Conservation (phyloP, 768 basidiomycete species). For the Calocera viscosa region DNA sequence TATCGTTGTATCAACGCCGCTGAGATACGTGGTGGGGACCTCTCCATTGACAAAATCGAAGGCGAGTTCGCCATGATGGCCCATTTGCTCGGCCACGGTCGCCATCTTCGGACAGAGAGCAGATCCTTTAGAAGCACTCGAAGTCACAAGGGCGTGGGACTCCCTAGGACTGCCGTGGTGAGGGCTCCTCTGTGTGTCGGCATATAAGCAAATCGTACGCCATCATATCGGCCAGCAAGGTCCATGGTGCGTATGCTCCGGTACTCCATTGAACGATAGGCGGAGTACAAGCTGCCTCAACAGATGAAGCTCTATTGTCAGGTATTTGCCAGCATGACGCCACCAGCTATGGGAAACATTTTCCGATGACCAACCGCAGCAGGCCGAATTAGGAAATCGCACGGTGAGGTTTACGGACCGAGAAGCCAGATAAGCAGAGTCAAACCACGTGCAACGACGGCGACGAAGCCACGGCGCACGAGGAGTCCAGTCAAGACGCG, state of each 20-base stretch:
- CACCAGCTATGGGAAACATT: not conserved
- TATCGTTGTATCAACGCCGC: not conserved
- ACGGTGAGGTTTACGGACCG: not conserved
- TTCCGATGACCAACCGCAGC: slow-evolving; percentile 1
- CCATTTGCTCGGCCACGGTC: not conserved
- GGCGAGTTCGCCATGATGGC: not conserved
- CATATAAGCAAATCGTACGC: not conserved
- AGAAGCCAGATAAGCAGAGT: not conserved
- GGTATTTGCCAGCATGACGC: not conserved
- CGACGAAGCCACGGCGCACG: not conserved
- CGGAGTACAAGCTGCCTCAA: not conserved
- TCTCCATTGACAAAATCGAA: not conserved
- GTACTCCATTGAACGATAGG: not conserved
- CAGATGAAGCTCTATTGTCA: not conserved
- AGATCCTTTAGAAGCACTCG: not conserved
- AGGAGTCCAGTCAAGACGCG: not conserved
- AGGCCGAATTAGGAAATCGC: not conserved
- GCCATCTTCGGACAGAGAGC: not conserved
- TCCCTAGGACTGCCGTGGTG: not conserved
- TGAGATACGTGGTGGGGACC: not conserved
- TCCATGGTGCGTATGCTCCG: not conserved
- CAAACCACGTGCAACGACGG: not conserved
- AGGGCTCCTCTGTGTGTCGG: not conserved
- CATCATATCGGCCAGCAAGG: not conserved
- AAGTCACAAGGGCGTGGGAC: not conserved